Conservation (phyloP, 805 yeast genomes). For the Saccharomycopsis lassenensis region DNA sequence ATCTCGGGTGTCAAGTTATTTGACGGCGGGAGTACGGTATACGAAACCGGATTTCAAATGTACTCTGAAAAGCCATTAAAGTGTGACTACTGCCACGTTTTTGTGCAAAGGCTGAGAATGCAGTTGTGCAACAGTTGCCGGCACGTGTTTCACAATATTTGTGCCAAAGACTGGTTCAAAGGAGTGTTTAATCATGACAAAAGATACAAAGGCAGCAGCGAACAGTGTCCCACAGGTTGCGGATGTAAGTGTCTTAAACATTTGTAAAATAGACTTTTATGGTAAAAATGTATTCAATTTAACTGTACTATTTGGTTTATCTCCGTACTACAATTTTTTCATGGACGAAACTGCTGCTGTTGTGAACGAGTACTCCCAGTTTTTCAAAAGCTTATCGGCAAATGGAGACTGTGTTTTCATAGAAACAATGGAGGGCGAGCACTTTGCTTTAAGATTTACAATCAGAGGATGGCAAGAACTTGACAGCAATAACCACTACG, state of each 20-base stretch:
- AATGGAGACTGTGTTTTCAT: no score
- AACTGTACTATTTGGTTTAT: no score
- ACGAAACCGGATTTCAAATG: slow-evolving; percentile 14
- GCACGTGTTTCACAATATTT: slow-evolving; percentile 66
- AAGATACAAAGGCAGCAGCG: slow-evolving; percentile 9
- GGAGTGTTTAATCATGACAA: background rate
- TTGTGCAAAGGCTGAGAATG: slow-evolving; percentile 48
- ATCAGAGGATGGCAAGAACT: no score
- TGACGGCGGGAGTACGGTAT: slow-evolving; percentile 6
- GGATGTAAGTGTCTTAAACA: slow-evolving; percentile 57
- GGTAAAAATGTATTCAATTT: no score
- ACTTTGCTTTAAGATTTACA: no score
- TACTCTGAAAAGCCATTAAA: slow-evolving; percentile 25
- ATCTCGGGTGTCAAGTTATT: slow-evolving; percentile 22
- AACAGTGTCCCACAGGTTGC: slow-evolving; percentile 76
- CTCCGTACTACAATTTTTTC: no score
- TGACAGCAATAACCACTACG: no score
- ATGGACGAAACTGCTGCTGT: no score
- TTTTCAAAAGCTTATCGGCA: no score
- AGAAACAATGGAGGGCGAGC: no score
- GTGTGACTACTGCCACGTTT: slow-evolving; percentile 59
- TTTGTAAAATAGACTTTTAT: no score
- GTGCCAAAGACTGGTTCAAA: slow-evolving; percentile 78
- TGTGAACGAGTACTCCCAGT: no score
- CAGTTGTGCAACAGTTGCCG: slow-evolving; percentile 59